These are phyloP conservation scores for Malassezia furfur DNA, from an alignment of 1,284 basidiomycete genomes.

Conservation along the genomic window DNA sequence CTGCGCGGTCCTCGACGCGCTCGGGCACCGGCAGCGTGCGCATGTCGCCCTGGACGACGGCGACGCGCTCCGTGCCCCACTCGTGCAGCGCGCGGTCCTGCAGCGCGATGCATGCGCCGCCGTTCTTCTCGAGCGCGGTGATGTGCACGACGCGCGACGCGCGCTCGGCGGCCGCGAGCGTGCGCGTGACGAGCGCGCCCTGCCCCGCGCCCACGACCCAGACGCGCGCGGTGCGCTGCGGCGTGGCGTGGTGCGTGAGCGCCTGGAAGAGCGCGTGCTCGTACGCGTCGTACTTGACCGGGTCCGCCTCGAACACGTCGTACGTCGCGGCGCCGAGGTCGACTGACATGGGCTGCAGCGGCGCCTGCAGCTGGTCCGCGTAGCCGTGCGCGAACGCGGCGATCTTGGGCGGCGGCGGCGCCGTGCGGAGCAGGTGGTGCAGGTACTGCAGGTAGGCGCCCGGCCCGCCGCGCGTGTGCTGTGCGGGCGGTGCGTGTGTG, in stretches of 20 bases:
- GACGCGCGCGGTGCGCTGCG: slow-evolving; percentile 52
- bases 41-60: slow-evolving; percentile 89
- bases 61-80: slow-evolving; percentile 69
- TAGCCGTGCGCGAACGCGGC: slow-evolving; percentile 86
- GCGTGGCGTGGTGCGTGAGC: slow-evolving; percentile 61
- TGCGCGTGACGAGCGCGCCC: slow-evolving; percentile 82
- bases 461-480: slow-evolving; percentile 62
- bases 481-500: slow-evolving; percentile 26
- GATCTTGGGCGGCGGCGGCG: slow-evolving; percentile 37
- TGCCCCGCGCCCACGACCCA: slow-evolving; percentile 84
- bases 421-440: slow-evolving; percentile 39
- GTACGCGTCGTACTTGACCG: slow-evolving; percentile 89
- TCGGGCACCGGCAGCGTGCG: slow-evolving; percentile 57
- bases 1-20: slow-evolving; percentile 59
- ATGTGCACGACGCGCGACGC: slow-evolving; percentile 57
- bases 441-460: slow-evolving; percentile 78
- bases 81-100: slow-evolving; percentile 50
- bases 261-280: slow-evolving; percentile 58
- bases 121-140: slow-evolving; percentile 88
- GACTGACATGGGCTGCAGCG: slow-evolving; percentile 90
- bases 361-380: slow-evolving; percentile 89
- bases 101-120: slow-evolving; percentile 37
- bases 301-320: slow-evolving; percentile 94
- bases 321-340: slow-evolving; percentile 90
- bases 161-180: slow-evolving; percentile 67